Evolutionary conservation across 1,284 basidiomycete genomes (phyloP).

Genomic region (Cryptococcus amylolentus): DNA sequence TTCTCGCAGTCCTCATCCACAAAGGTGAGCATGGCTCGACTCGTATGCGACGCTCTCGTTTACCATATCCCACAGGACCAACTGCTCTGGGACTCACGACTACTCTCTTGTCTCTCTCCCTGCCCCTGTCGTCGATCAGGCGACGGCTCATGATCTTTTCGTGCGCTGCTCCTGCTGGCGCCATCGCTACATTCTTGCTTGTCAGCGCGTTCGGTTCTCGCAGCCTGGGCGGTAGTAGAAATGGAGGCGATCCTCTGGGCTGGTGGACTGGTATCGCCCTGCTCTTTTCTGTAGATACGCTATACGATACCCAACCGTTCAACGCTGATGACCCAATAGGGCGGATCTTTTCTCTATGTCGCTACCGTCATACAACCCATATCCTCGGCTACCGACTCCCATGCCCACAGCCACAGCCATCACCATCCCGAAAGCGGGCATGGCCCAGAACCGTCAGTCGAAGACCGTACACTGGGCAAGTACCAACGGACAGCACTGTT

Average conservation of each 20-base stretch:
- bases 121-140: slow-evolving; percentile 65
- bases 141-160: slow-evolving; percentile 74
- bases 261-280: slow-evolving; percentile 62
- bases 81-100: slow-evolving; percentile 79
- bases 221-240: slow-evolving; percentile 5
- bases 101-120: slow-evolving; percentile 68
- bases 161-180: slow-evolving; percentile 70
- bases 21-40: slow-evolving; percentile 61
- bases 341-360: slow-evolving; percentile 91
- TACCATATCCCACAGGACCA: slow-evolving; percentile 58
- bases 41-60: not conserved
- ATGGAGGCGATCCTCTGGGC: slow-evolving; percentile 29
- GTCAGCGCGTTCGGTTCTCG: slow-evolving; percentile 57
- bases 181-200: slow-evolving; percentile 64
- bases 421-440: slow-evolving; percentile 34
- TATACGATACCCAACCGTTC: not conserved
- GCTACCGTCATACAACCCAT: slow-evolving; percentile 81
- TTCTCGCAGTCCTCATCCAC: slow-evolving; percentile 81
- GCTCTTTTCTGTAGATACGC: slow-evolving; percentile 45
- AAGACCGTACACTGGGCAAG: slow-evolving; percentile 53
- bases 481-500: slow-evolving; percentile 57
- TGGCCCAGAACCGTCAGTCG: slow-evolving; percentile 17
- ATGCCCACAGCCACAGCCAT: slow-evolving; percentile 16
- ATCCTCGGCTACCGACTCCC: slow-evolving; percentile 32
- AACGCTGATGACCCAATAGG: slow-evolving; percentile 53